Evolutionary conservation across 106 monocot species (phyloP).

Genomic region (Dendrobium nobile): DNA sequence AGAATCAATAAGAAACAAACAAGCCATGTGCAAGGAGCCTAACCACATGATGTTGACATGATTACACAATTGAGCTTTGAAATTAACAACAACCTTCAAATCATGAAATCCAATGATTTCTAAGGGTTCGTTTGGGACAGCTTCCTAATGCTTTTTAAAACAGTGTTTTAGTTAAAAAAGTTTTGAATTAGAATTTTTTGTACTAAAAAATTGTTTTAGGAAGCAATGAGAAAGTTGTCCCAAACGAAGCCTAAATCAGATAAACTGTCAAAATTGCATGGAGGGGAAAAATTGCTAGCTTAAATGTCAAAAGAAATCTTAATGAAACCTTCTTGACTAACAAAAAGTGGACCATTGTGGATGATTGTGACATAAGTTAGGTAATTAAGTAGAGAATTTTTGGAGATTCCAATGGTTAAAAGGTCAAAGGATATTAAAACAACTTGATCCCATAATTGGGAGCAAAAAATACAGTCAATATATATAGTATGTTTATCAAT

Average conservation of each 20-base stretch:
- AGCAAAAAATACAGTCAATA: not conserved
- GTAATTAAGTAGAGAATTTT: not conserved
- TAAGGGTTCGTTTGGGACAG: too few species aligned
- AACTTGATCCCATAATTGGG: not conserved
- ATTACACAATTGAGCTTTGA: not conserved
- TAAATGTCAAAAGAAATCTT: not conserved
- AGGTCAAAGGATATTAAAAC: not conserved
- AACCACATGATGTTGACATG: not conserved
- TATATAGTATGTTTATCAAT: not conserved
- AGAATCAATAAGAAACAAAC: not conserved
- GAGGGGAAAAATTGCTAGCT: not conserved
- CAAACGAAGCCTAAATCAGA: too few species aligned
- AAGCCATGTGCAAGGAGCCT: not conserved
- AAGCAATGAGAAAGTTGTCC: too few species aligned
- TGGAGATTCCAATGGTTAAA: not conserved
- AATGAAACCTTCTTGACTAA: too few species aligned
- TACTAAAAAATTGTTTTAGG: too few species aligned
- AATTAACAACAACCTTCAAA: not conserved
- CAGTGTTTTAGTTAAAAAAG: too few species aligned
- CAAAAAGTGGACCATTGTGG: not conserved
- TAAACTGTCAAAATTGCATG: too few species aligned
- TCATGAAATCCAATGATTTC: too few species aligned
- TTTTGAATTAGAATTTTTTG: too few species aligned
- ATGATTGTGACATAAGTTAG: not conserved
- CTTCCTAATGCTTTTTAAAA: too few species aligned